Base-by-base conservation (phyloP, 768 basidiomycete species). In the Tephrocybe sp. region DNA sequence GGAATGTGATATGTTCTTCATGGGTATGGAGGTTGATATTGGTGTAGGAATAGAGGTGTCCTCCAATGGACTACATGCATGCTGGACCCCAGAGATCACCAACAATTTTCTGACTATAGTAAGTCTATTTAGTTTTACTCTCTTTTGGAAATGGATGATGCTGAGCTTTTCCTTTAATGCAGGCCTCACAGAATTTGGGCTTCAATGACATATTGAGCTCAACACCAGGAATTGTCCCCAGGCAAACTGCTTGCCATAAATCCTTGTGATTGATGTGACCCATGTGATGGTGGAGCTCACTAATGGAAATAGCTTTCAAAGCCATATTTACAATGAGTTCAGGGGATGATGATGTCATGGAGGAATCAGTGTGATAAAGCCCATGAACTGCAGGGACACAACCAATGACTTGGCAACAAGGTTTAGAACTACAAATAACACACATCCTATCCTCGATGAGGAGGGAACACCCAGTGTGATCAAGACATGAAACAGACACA, bases 191-290 rank as follows among this genome's bases (percentile, higher is more conserved):
- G 26, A 60, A 58, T n/a, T 57, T 51, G 13, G 49, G 55, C 25
- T 61, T 59, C 0, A 59, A 60, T 16, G 52, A 32, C 35, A 52
- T 43, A 44, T 61, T 58, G 1, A 74, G 56, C 6, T 58, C 55
- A 12, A 76, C 52, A 1, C 70, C 71, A 1, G 40, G 57, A 13
- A 75, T 52, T 44, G 60, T 52, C n/a, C 3, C 61, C 61, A 65
- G 55, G 8, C 48, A 28, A 1, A 70, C 49, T 64, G 70, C 63
- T 11, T 59, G 26, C 3, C 53, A 45, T 18, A 69, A 61, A 5
- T 61, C 51, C 0, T 61, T 53, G 6, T 58, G 59, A 15, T 67
- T 58, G 13, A 72, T 60, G 45, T 76, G 74, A 1, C 69, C 71
- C 46, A 74, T 60, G 11, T 46, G 37, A 1, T 54, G 50, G 36